A percentile compares a stretch with the other conserved stretches of the same genome.
phyloP scores from a whole-genome alignment of 2,329 filamentous ascomycete genomes.

The Penicillium italicum region DNA sequence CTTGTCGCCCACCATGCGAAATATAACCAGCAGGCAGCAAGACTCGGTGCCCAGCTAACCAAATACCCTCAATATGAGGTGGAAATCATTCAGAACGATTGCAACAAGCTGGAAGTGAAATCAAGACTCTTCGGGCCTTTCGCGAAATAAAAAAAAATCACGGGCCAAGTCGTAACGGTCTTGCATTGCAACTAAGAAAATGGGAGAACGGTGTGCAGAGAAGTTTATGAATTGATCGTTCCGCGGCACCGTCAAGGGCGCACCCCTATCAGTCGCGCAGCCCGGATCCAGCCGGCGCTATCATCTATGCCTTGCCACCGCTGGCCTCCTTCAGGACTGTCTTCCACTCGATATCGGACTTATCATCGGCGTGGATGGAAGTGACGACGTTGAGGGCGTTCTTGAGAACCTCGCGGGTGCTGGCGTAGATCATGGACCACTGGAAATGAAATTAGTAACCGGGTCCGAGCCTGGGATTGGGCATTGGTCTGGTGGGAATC shows the following conservation, averaged over 20 bases:
- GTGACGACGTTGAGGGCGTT: conserved; percentile 45
- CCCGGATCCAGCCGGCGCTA: conserved; percentile 36
- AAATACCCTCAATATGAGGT: neutral
- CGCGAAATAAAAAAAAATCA: conserved; percentile 17
- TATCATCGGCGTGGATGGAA: conserved; percentile 44
- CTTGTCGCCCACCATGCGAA: neutral
- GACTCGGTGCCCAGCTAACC: neutral
- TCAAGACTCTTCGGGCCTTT: conserved; percentile 7
- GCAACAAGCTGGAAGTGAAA: conserved; percentile 16
- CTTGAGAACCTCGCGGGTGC: conserved; percentile 48
- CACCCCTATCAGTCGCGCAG: conserved; percentile 26
- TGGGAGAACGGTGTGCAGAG: conserved; percentile 28
- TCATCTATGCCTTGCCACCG: conserved; percentile 42
- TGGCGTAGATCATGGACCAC: conserved; percentile 52
- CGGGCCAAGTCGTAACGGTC: conserved; percentile 35
- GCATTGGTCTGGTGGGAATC: conserved; percentile 13
- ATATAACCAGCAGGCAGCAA: neutral
- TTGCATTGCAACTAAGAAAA: conserved; percentile 38
- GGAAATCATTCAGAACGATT: neutral
- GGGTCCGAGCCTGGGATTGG: neutral
- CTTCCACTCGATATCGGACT: conserved; percentile 44
- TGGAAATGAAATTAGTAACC: conserved; percentile 22
- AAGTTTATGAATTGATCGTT: conserved; percentile 29
- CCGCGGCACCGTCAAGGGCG: conserved; percentile 22
- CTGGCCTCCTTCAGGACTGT: conserved; percentile 38